Percentiles rank a stretch among this genome's conserved stretches.
Evolutionary conservation across 2,329 filamentous ascomycete species (phyloP).

Genomic region (Aspergillus niger): DNA sequence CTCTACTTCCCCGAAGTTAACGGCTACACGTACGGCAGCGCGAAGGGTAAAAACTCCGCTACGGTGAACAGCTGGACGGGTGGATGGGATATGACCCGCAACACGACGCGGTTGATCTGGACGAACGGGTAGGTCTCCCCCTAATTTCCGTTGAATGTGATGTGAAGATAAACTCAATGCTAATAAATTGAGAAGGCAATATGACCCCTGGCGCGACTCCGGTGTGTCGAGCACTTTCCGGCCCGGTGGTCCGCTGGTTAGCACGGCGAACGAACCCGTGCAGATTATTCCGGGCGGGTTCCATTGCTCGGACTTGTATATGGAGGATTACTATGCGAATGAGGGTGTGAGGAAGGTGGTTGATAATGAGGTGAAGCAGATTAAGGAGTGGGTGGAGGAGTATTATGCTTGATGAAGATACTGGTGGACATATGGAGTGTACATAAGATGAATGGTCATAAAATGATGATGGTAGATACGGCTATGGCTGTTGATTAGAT

Average conservation of each 20-base stretch:
- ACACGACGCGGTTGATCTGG: slow-evolving; percentile 59
- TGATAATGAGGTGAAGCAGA: slow-evolving; percentile 52
- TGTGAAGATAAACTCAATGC: background rate
- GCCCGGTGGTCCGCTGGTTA: slow-evolving; percentile 56
- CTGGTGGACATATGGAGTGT: too few species aligned
- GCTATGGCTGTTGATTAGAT: too few species aligned
- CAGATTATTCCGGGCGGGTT: slow-evolving; percentile 56
- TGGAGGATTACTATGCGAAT: slow-evolving; percentile 52
- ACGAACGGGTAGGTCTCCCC: slow-evolving; percentile 52
- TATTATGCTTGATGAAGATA: background rate
- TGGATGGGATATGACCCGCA: slow-evolving; percentile 55
- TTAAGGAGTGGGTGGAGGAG: slow-evolving; percentile 35
- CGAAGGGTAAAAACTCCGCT: slow-evolving; percentile 15
- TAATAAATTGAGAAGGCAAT: slow-evolving; percentile 41
- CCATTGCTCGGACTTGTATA: slow-evolving; percentile 59
- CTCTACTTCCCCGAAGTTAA: slow-evolving; percentile 49
- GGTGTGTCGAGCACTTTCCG: slow-evolving; percentile 56
- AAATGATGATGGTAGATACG: too few species aligned
- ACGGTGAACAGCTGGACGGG: slow-evolving; percentile 57
- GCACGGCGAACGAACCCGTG: slow-evolving; percentile 52
- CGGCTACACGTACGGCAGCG: slow-evolving; percentile 7
- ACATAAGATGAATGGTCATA: too few species aligned
- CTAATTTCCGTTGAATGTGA: background rate
- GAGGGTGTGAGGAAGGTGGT: slow-evolving; percentile 52
- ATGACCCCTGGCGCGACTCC: slow-evolving; percentile 61